phyloP scores from a whole-genome alignment of 1,284 basidiomycete species.

The Leccinum subrobustum region DNA sequence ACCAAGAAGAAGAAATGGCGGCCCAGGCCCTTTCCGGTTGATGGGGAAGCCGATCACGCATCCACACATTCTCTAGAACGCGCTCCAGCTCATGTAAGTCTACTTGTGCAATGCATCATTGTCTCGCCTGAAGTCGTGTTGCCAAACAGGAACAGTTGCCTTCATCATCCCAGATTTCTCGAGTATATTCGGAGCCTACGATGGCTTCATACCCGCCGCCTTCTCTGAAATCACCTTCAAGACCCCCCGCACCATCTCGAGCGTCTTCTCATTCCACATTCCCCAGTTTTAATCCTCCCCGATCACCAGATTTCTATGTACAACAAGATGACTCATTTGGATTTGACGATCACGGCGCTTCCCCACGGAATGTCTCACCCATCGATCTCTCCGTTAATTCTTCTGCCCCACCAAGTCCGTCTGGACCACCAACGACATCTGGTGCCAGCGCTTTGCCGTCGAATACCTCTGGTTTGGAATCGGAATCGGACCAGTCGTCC shows the following conservation, averaged over 20 bases:
- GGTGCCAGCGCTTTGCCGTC: slow-evolving; percentile 18
- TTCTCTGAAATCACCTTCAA: slow-evolving; percentile 1
- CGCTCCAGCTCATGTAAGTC: slow-evolving; percentile 16
- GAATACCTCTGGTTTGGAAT: slow-evolving; percentile 18
- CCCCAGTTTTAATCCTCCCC: neutral
- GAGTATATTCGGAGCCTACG: slow-evolving; percentile 14
- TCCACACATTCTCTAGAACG: neutral
- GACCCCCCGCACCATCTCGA: slow-evolving; percentile 1
- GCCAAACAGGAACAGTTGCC: slow-evolving; percentile 9
- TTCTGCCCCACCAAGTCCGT: slow-evolving; percentile 20
- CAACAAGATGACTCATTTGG: slow-evolving; percentile 16
- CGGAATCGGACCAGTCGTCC: slow-evolving; percentile 15
- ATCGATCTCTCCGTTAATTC: neutral
- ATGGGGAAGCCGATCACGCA: neutral
- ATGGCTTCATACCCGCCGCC: slow-evolving; percentile 6
- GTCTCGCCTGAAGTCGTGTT: neutral
- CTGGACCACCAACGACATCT: slow-evolving; percentile 20
- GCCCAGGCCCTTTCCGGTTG: slow-evolving; percentile 35
- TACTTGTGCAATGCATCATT: neutral
- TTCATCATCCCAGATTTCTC: slow-evolving; percentile 4
- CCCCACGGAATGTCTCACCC: slow-evolving; percentile 5
- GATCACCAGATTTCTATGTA: slow-evolving; percentile 13
- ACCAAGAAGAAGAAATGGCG: slow-evolving; percentile 22
- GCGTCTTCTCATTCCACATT: slow-evolving; percentile 12
- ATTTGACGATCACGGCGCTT: slow-evolving; percentile 8